These are phyloP conservation scores for Cordyceps farinosa DNA, from an alignment of 2,329 filamentous ascomycete genomes.

Conservation along the genomic window DNA sequence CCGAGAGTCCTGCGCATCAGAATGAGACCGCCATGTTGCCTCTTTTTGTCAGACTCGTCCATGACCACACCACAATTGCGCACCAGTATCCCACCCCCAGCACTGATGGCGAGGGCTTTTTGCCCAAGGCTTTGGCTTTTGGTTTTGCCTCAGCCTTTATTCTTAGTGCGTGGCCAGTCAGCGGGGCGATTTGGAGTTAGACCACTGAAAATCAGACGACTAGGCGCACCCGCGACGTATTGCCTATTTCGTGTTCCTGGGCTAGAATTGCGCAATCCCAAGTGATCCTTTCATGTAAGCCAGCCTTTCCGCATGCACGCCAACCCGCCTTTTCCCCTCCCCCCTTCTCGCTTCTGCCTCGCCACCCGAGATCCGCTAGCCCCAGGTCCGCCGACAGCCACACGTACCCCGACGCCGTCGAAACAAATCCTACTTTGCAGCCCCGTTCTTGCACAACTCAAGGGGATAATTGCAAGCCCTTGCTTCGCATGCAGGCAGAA, in stretches of 20 bases:
- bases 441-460: constrained; percentile 1
- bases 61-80: not conserved
- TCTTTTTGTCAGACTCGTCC: not conserved
- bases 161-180: not conserved
- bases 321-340: not conserved
- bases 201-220: constrained; percentile 11
- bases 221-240: constrained; percentile 11
- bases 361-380: constrained; percentile 17
- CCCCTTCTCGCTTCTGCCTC: not conserved
- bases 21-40: not conserved
- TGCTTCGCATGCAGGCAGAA: not conserved
- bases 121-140: not conserved
- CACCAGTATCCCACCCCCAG: not conserved
- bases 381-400: constrained; percentile 17
- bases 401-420: not conserved
- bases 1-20: not conserved
- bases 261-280: constrained; percentile 16
- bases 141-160: not conserved
- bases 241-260: constrained; percentile 15
- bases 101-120: not conserved
- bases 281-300: constrained; percentile 9
- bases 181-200: constrained; percentile 6
- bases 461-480: constrained; percentile 16
- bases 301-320: not conserved
- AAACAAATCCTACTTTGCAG: not conserved